phyloP scores from a whole-genome alignment of 345 rosid species.

The Corchorus capsularis region DNA sequence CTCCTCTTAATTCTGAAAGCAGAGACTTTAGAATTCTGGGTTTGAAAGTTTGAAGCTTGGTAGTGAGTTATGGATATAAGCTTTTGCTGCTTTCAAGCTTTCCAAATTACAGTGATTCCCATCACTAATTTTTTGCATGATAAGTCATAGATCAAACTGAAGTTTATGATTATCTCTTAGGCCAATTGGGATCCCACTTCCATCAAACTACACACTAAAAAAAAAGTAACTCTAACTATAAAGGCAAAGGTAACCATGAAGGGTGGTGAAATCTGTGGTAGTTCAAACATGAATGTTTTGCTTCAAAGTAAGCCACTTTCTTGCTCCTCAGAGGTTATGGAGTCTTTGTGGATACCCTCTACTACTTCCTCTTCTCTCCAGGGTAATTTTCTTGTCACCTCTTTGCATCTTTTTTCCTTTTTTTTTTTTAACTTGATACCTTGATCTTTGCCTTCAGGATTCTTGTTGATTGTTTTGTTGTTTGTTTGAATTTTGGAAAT shows the following conservation, averaged over 20 bases:
- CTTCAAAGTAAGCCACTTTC: slow-evolving; percentile 36
- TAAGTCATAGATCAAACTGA: slow-evolving; percentile 11
- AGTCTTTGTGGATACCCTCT: slow-evolving; percentile 43
- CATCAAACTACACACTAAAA: neutral
- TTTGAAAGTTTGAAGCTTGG: neutral
- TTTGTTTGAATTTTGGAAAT: neutral
- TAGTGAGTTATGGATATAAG: slow-evolving; percentile 15
- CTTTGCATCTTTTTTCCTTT: neutral
- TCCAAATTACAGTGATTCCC: slow-evolving; percentile 23
- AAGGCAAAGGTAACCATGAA: slow-evolving; percentile 29
- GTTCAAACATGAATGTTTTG: slow-evolving; percentile 29
- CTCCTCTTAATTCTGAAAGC: neutral
- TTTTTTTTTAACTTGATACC: neutral
- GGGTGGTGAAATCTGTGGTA: slow-evolving; percentile 25
- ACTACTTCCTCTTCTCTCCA: slow-evolving; percentile 29
- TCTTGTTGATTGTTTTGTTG: slow-evolving; percentile 9
- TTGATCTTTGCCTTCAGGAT: slow-evolving; percentile 4
- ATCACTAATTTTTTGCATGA: slow-evolving; percentile 11
- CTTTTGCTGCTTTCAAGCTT: slow-evolving; percentile 27
- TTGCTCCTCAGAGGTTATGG: slow-evolving; percentile 32
- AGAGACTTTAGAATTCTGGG: neutral
- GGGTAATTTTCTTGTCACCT: slow-evolving; percentile 32
- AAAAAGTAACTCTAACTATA: neutral
- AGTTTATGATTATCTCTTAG: neutral
- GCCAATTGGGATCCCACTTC: neutral